These are phyloP conservation scores for Halenospora varia DNA, from an alignment of 495 filamentous ascomycete species.

Conservation along the genomic window DNA sequence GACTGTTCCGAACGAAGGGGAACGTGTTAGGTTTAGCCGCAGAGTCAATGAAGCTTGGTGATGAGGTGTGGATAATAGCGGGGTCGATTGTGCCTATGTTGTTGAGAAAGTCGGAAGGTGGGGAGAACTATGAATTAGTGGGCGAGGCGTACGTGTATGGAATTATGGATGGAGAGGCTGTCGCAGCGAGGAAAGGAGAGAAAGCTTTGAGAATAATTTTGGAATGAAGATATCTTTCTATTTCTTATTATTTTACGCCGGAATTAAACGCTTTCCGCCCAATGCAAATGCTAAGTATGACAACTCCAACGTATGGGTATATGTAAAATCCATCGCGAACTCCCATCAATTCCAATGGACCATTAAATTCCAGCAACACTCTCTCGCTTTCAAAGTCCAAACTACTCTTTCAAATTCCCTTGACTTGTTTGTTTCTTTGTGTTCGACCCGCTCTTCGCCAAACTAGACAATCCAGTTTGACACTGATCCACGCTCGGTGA, in stretches of 20 bases:
- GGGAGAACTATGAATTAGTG: conserved; percentile 6
- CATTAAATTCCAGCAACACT: too few relatives aligned
- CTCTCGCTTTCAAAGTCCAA: too few relatives aligned
- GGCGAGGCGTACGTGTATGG: conserved; percentile 19
- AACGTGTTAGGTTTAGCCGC: conserved; percentile 7
- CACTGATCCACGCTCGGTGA: too few relatives aligned
- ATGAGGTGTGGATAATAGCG: conserved; percentile 10
- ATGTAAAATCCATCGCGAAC: too few relatives aligned
- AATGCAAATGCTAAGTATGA: too few relatives aligned
- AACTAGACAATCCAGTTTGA: too few relatives aligned
- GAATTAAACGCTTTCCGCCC: background rate
- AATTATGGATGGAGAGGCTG: conserved; percentile 19
- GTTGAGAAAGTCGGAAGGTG: background rate
- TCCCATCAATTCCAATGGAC: too few relatives aligned
- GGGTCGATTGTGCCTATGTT: conserved; percentile 14
- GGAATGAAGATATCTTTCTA: background rate
- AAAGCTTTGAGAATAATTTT: too few relatives aligned
- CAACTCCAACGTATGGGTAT: too few relatives aligned
- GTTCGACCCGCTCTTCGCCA: too few relatives aligned
- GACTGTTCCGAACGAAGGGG: conserved; percentile 9
- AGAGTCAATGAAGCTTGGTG: conserved; percentile 1
- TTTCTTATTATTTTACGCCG: background rate
- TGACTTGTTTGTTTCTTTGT: too few relatives aligned
- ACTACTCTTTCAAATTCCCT: too few relatives aligned
- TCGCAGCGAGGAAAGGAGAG: background rate